These are phyloP conservation scores for Lactifluus volemus DNA, from an alignment of 768 basidiomycete species.

Conservation along the genomic window DNA sequence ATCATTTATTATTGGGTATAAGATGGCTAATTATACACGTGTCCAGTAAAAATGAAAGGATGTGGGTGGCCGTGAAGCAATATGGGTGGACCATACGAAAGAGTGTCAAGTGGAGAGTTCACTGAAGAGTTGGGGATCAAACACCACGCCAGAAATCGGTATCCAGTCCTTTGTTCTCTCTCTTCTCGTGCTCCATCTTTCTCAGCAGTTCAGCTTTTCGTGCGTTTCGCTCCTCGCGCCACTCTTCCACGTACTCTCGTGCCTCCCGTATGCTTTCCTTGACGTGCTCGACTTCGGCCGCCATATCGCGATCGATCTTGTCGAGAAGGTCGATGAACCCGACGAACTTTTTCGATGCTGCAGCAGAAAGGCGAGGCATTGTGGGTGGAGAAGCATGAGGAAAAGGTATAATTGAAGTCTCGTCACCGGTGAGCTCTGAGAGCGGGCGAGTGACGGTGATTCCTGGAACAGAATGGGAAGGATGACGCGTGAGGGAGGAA, in stretches of 20 bases:
- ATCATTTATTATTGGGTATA: neutral
- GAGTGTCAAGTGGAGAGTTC: neutral
- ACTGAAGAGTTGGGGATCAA: neutral
- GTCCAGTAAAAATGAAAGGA: neutral
- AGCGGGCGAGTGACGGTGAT: slow-evolving; percentile 14
- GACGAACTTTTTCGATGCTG: slow-evolving; percentile 11
- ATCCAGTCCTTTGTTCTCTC: slow-evolving; percentile 4
- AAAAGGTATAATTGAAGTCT: neutral
- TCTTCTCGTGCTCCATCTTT: slow-evolving; percentile 7
- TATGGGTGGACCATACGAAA: too few species aligned
- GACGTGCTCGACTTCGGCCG: slow-evolving; percentile 15
- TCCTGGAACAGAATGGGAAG: slow-evolving; percentile 12
- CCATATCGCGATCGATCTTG: slow-evolving; percentile 16
- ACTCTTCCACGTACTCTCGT: slow-evolving; percentile 6
- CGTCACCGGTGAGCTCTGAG: neutral
- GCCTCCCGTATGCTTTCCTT: slow-evolving; percentile 17
- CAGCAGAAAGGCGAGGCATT: neutral
- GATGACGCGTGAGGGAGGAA: neutral
- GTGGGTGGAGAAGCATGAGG: neutral
- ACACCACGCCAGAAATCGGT: slow-evolving; percentile 10
- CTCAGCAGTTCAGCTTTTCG: neutral
- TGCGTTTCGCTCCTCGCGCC: slow-evolving; percentile 13
- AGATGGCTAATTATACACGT: neutral
- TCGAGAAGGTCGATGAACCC: slow-evolving; percentile 17
- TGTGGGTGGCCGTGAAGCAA: too few species aligned